These are phyloP conservation scores for Chlorella sp. DNA, from an alignment of 139 green algal species.

Conservation along the genomic window DNA sequence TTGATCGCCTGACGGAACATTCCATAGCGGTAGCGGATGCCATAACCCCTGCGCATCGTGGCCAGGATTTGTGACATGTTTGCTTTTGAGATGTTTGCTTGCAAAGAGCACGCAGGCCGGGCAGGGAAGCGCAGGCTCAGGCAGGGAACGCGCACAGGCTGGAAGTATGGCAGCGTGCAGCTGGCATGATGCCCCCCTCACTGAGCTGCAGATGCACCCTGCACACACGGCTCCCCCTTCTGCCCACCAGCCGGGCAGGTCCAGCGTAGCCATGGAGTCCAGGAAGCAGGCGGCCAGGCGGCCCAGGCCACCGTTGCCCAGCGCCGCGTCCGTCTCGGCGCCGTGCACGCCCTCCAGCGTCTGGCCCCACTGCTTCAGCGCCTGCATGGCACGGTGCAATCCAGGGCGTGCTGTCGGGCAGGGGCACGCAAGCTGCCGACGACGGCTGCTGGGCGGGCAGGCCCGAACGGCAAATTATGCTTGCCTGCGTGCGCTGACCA, in stretches of 20 bases:
- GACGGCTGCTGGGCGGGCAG: no score
- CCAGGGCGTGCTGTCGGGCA: no score
- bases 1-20: constrained; percentile 93
- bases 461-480: no score
- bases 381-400: not conserved
- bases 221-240: not conserved
- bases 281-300: constrained; percentile 98
- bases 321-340: constrained; percentile 87
- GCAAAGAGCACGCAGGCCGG: no score
- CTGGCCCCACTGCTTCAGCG: constrained; percentile 48
- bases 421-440: no score
- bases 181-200: no score
- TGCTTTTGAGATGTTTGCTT: not conserved
- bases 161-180: not conserved
- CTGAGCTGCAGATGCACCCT: no score
- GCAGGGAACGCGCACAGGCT: not conserved
- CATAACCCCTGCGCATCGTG: constrained; percentile 80
- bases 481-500: no score
- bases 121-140: no score
- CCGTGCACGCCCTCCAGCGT: constrained; percentile 46
- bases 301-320: constrained; percentile 99
- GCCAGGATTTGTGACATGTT: not conserved
- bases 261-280: constrained; percentile 96
- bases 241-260: constrained; percentile 90
- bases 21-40: constrained; percentile 98